Evolutionary conservation across 2,329 filamentous ascomycete genomes (phyloP).

Genomic region (Colletotrichum echinochloae): DNA sequence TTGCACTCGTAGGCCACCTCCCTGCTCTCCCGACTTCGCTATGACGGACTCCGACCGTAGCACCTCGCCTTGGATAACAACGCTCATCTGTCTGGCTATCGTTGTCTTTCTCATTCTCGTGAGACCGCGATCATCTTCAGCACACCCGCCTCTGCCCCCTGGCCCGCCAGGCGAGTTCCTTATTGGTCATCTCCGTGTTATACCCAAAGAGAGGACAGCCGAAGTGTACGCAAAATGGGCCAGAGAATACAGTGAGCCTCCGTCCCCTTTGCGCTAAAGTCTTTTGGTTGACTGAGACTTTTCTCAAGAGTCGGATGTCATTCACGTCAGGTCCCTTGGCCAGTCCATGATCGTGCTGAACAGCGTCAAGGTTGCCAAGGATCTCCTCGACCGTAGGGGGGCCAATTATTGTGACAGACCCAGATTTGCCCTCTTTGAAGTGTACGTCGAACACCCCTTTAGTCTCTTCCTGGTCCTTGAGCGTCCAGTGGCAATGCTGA

Average conservation of each 20-base stretch:
- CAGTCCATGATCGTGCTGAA: constrained; percentile 57
- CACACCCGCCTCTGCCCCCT: constrained; percentile 37
- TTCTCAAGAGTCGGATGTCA: constrained; percentile 46
- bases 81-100: constrained; percentile 21
- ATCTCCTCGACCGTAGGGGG: constrained; percentile 59
- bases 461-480: background rate
- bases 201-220: constrained; percentile 44
- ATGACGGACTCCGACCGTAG: constrained; percentile 6
- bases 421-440: constrained; percentile 56
- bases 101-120: constrained; percentile 22
- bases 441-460: constrained; percentile 38
- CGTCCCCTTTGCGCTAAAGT: background rate
- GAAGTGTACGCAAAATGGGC: constrained; percentile 41
- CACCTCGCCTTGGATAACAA: constrained; percentile 22
- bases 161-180: constrained; percentile 46
- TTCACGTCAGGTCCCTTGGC: constrained; percentile 48
- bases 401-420: constrained; percentile 59
- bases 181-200: constrained; percentile 53
- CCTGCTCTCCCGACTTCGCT: background rate
- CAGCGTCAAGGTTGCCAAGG: constrained; percentile 54
- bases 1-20: background rate
- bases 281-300: background rate
- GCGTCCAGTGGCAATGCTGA: constrained; percentile 18
- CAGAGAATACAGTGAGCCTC: constrained; percentile 65
- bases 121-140: constrained; percentile 25